phyloP scores from a whole-genome alignment of 805 yeast species.

The Kregervanrija pseudodelftensis region DNA sequence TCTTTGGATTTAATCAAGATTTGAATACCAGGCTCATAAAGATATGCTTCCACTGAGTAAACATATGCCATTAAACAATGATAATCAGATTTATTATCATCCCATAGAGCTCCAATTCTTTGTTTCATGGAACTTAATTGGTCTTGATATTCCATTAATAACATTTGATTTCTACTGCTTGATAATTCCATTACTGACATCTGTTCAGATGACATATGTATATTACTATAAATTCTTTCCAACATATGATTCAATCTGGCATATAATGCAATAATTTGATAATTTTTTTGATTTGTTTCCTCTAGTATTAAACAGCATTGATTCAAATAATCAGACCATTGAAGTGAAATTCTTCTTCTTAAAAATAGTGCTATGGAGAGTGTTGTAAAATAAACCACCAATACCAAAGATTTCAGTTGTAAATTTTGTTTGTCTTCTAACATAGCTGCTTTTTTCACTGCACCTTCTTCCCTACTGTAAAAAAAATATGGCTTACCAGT shows the following conservation, averaged over 20 bases:
- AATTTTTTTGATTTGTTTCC: conserved; percentile 24
- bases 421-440: conserved; percentile 31
- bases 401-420: conserved; percentile 45
- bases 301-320: conserved; percentile 50
- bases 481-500: conserved; percentile 44
- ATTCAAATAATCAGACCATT: conserved; percentile 60
- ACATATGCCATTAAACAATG: conserved; percentile 38
- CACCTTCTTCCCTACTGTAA: conserved; percentile 33
- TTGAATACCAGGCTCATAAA: conserved; percentile 46
- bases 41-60: conserved; percentile 59
- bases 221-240: conserved; percentile 51
- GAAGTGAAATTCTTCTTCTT: conserved; percentile 52
- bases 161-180: conserved; percentile 28
- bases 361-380: conserved; percentile 60
- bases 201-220: conserved; percentile 36
- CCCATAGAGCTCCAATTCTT: conserved; percentile 26
- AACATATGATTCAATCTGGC: conserved; percentile 52
- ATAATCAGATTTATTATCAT: conserved; percentile 30
- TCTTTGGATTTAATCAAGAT: conserved; percentile 12
- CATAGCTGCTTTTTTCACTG: conserved; percentile 33
- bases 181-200: conserved; percentile 24
- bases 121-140: conserved; percentile 35
- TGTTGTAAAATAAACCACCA: conserved; percentile 54
- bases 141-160: conserved; percentile 42
- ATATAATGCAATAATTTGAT: conserved; percentile 44